Conservation (phyloP, 164 flowering plant genomes). For the Buxus sempervirens region DNA sequence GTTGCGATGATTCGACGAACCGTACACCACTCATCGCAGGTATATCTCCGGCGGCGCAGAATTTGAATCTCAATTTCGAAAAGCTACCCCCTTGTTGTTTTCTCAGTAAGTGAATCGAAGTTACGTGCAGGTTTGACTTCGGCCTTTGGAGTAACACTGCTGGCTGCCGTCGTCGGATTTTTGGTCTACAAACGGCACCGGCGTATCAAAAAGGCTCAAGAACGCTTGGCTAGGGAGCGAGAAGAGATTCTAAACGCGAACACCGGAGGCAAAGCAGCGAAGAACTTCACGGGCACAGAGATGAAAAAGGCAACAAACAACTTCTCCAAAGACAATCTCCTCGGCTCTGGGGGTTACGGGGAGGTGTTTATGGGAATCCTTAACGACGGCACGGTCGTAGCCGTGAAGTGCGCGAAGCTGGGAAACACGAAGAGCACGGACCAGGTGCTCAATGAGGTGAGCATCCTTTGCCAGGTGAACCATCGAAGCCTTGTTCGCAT, state of each 20-base stretch:
- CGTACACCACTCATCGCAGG: constrained; percentile 49
- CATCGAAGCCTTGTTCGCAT: constrained; percentile 48
- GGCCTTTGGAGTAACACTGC: constrained; percentile 25
- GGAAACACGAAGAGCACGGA: constrained; percentile 55
- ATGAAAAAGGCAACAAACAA: constrained; percentile 50
- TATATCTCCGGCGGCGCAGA: neutral
- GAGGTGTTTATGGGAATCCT: constrained; percentile 57
- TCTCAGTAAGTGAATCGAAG: neutral
- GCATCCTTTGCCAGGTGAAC: constrained; percentile 64
- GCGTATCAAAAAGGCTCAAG: constrained; percentile 38
- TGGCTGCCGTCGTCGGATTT: constrained; percentile 20
- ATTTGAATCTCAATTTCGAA: too few relatives aligned
- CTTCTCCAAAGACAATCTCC: constrained; percentile 47
- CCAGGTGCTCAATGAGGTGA: constrained; percentile 63
- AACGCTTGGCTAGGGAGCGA: constrained; percentile 37
- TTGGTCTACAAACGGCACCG: constrained; percentile 38
- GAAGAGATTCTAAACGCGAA: constrained; percentile 48
- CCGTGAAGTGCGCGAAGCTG: constrained; percentile 58
- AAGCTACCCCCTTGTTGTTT: too few relatives aligned
- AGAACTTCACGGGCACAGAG: constrained; percentile 49
- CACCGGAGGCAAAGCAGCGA: constrained; percentile 41
- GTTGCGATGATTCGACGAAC: constrained; percentile 23
- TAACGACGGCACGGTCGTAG: constrained; percentile 41
- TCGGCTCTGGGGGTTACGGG: constrained; percentile 64
- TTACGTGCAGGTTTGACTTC: constrained; percentile 33